Base-by-base conservation (phyloP, 331 rosid species). In the Quercus phellos region DNA sequence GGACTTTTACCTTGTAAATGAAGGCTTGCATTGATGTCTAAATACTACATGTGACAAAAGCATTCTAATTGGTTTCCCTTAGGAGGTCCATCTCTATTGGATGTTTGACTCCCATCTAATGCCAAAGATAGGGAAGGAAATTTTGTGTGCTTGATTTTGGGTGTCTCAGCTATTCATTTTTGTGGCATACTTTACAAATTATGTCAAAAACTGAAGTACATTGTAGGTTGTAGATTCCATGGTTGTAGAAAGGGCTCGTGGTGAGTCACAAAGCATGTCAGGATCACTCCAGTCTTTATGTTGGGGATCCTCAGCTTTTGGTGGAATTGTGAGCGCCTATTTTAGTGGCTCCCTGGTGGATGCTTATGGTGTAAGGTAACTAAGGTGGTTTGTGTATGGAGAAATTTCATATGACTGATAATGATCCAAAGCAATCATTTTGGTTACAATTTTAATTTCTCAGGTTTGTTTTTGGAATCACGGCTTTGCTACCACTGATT, bases 171-270 rank as follows among this genome's bases (percentile, higher is more conserved):
- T 77, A 13, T 78, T 72, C 58, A 56, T 64, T 75, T 38, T 24
- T 56, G 67, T 80, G 55, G 55, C 74, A 38, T 72, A 74, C 27
- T 60, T 64, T 14, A 70, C 70, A 75, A 84, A 83, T 74, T 60
- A 54, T 81, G 68, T 79, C 73, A 70, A 87, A 78, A 50, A 77
- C 88, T 89, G 71, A 82, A 66, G 83, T 46, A 67, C 81, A 77
- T 77, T 90, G 79, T 78, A 95, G 99, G 99, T 95, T 75, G 98
- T 95, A 83, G 99, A 95, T 85, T 95, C 99, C 79, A 93, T 95
- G 99, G 99, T 95, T 35, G 99, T 95, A 55, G 99, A 95, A 91
- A 90, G 99, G 82, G 97, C 99, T 76, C 99, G 99, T 77, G 99
- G 99, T 51, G 99, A 95, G 84, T 95, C 99, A 73, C 98, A 90